These are phyloP conservation scores for Caryopteris hybrid DNA, from an alignment of 305 asterid genomes.

Conservation along the genomic window DNA sequence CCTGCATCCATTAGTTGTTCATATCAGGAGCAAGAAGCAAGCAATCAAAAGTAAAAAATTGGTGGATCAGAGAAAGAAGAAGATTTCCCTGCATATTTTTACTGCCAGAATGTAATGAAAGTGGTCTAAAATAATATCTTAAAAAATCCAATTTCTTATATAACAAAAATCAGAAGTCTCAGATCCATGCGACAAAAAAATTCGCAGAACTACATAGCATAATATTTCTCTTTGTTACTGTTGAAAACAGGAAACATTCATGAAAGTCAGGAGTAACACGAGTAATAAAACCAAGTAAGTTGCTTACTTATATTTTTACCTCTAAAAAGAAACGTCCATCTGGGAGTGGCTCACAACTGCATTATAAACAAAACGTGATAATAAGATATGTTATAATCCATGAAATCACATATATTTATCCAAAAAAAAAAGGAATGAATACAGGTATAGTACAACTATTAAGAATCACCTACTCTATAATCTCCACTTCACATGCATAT, in stretches of 20 bases:
- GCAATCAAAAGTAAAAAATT: neutral
- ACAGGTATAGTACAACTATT: neutral
- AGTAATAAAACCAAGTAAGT: neutral
- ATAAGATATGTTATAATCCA: conserved; percentile 20
- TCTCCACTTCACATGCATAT: conserved; percentile 97
- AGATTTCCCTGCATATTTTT: neutral
- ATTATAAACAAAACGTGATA: conserved; percentile 30
- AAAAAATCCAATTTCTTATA: neutral
- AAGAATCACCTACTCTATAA: conserved; percentile 68
- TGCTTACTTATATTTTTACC: conserved; percentile 41
- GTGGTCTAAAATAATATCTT: neutral
- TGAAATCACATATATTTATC: neutral
- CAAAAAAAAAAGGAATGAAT: neutral
- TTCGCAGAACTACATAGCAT: neutral
- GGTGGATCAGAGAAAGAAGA: conserved; percentile 5
- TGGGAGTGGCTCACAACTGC: conserved; percentile 99
- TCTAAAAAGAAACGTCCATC: conserved; percentile 98
- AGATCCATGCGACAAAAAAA: neutral
- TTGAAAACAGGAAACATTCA: neutral
- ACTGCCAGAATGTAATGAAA: neutral
- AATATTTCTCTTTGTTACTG: neutral
- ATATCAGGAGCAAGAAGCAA: conserved; percentile 6
- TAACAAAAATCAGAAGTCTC: conserved; percentile 1
- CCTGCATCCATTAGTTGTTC: conserved; percentile 42
- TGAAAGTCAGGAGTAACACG: neutral